These are phyloP conservation scores for Plasmodium inui DNA, from an alignment of 169 alveolate species.

Conservation along the genomic window DNA sequence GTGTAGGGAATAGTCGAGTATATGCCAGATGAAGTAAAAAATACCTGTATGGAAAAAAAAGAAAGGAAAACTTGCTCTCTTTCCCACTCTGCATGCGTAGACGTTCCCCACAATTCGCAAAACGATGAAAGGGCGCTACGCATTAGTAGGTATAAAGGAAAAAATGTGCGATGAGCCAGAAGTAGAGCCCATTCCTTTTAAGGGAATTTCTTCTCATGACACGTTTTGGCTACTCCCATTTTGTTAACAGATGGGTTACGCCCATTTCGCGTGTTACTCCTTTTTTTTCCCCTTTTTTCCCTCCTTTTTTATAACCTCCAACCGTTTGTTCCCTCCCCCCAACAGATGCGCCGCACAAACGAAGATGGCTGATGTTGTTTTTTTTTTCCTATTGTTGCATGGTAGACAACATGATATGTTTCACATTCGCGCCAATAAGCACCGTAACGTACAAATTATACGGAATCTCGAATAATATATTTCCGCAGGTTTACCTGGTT, in stretches of 20 bases:
- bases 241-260: background rate
- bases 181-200: background rate
- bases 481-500: constrained; percentile 59
- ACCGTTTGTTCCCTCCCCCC: background rate
- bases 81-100: background rate
- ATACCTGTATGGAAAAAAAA: background rate
- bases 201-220: constrained; percentile 4
- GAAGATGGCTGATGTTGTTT: constrained; percentile 67
- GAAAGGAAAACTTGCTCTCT: background rate
- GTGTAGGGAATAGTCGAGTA: background rate
- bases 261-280: background rate
- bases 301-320: background rate
- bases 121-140: constrained; percentile 9
- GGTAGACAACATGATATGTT: constrained; percentile 46
- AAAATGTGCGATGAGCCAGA: background rate
- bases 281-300: constrained; percentile 1
- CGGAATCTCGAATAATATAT: constrained; percentile 46
- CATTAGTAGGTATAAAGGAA: background rate
- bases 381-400: constrained; percentile 58
- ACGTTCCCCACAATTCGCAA: constrained; percentile 2
- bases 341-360: constrained; percentile 1
- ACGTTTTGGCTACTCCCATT: background rate
- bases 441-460: constrained; percentile 7
- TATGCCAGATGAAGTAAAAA: background rate
- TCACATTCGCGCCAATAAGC: constrained; percentile 55